Base-by-base conservation (phyloP, 768 basidiomycete species). In the Kwoniella botswanensis region DNA sequence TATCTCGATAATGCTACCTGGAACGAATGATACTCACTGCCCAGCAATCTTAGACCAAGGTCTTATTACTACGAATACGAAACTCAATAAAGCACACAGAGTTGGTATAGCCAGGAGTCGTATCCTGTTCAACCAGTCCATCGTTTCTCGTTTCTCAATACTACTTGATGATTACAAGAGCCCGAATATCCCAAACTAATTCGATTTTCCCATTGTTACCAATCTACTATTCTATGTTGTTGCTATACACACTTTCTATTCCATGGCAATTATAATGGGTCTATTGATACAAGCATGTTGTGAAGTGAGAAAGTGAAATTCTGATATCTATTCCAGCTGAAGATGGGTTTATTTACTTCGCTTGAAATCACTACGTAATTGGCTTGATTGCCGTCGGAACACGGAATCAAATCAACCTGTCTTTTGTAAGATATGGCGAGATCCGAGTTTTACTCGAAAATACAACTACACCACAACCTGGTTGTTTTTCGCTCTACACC, bases 71-170 rank as follows among this genome's bases (percentile, higher is more conserved):
- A 74, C 71, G 55, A 75, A 78, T 4, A 71, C 62, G 56, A 80
- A 80, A 59, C 74, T 76, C 46, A 80, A 50, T 54, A 80, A 78
- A 4, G 79, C 71, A 21, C 74, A 66, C 17, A 79, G 18, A 13
- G 71, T 74, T 26, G 78, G 74, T 18, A 70, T 68, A 26, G 72
- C 69, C 50, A 75, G 50, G 24, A 74, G 53, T n/a, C 65, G 62
- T 10, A 70, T 55, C 43, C 68, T 41, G 10, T 44, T 22, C 1
- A 54, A 4, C 68, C 68, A 70, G 9, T 60, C 42, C 63, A 70
- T 70, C n/a, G 57, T 56, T 56, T 13, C 24, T 56, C 52, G 17
- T 44, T 42, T 15, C 52, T 52, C 46, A 22, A 50, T 50, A 15
- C 12, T 50, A 50, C 46, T 50, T 15, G 46, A 50, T 50, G 12